phyloP scores from a whole-genome alignment of 2,329 filamentous ascomycete species.

The Penicillium decumbens region DNA sequence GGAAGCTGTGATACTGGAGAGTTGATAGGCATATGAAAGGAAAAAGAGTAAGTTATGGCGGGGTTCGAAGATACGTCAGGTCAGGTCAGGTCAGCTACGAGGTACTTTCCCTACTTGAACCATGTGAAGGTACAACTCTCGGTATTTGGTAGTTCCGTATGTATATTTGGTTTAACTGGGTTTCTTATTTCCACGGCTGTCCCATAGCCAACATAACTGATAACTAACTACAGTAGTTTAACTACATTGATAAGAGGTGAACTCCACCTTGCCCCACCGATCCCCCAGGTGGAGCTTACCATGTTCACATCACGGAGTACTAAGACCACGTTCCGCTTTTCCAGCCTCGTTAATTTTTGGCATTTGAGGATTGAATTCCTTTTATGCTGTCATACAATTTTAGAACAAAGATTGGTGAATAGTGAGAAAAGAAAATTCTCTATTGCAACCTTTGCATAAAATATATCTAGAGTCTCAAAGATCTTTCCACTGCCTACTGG shows the following conservation, averaged over 20 bases:
- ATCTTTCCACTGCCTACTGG: no score
- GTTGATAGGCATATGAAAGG: background rate
- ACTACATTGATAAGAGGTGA: background rate
- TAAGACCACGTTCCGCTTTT: no score
- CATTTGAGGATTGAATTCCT: no score
- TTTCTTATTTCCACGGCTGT: background rate
- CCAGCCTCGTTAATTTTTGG: no score
- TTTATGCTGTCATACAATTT: no score
- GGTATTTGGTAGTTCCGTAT: background rate
- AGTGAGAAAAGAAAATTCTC: no score
- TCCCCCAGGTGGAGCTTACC: background rate
- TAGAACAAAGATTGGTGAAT: no score
- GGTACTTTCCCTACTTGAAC: no score
- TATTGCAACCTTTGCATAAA: no score
- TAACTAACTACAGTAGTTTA: background rate
- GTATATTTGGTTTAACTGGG: background rate
- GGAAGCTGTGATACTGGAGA: background rate
- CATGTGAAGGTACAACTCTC: background rate
- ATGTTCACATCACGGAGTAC: background rate
- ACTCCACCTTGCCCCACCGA: constrained; percentile 7
- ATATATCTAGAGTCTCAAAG: no score
- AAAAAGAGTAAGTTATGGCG: background rate
- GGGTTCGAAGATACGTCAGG: background rate
- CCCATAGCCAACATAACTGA: background rate
- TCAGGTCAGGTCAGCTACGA: no score